A percentile compares a stretch with the other conserved stretches of the same genome.
Conservation (phyloP, 2,329 filamentous ascomycete species). For the Pseudogymnoascus pannorum region DNA sequence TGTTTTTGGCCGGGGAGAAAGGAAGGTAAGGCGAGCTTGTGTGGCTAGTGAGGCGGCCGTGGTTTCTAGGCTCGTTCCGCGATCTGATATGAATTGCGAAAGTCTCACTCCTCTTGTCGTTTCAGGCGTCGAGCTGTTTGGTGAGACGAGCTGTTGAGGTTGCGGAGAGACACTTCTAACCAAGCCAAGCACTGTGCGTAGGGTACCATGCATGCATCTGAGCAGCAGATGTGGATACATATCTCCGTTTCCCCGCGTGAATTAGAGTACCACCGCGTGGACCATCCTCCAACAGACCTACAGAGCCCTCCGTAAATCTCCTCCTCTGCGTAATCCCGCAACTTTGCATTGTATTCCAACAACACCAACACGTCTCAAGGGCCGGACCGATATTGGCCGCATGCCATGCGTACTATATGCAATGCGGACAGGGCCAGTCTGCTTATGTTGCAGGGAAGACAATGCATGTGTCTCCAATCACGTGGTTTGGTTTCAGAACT, state of each 20-base stretch:
- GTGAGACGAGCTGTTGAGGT: background rate
- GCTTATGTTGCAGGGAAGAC: background rate
- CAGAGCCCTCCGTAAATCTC: background rate
- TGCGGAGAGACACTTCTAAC: background rate
- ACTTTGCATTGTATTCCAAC: background rate
- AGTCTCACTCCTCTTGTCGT: background rate
- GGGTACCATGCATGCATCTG: conserved; percentile 4
- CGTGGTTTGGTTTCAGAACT: background rate
- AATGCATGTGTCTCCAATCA: conserved; percentile 5
- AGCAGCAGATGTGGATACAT: background rate
- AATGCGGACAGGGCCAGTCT: conserved; percentile 1
- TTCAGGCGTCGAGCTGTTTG: background rate
- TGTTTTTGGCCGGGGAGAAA: background rate
- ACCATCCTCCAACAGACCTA: background rate
- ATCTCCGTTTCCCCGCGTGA: conserved; percentile 4
- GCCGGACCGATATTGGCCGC: conserved; percentile 5
- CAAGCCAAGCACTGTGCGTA: conserved; percentile 5
- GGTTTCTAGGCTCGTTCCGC: background rate
- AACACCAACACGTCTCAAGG: background rate
- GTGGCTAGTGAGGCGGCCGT: background rate
- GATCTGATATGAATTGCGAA: background rate
- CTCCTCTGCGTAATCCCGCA: background rate
- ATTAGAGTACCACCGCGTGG: background rate
- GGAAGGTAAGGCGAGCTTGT: background rate
- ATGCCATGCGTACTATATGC: conserved; percentile 3